Conservation (phyloP, 768 basidiomycete species). For the Tulasnella sp. region DNA sequence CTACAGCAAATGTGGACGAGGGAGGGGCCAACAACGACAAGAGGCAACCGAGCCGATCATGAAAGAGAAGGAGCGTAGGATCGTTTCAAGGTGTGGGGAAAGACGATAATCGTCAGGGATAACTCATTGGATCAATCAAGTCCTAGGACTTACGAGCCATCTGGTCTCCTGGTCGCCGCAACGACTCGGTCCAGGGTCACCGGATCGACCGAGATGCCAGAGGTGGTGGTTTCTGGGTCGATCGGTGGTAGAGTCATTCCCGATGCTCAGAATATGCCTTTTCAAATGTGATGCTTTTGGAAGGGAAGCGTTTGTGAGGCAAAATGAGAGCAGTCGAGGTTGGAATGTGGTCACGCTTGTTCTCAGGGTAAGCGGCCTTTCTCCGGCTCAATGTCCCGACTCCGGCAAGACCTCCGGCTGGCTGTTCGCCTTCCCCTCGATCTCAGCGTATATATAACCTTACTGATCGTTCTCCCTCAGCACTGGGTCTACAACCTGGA, state of each 20-base stretch:
- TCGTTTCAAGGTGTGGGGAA: neutral
- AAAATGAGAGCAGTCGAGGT: neutral
- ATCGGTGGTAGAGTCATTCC: constrained; percentile 61
- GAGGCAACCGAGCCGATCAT: neutral
- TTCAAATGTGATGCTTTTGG: neutral
- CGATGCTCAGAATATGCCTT: neutral
- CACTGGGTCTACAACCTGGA: too few relatives aligned
- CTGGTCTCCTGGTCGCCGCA: constrained; percentile 69
- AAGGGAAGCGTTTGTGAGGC: neutral
- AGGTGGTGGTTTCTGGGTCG: constrained; percentile 55
- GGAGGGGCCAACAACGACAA: neutral
- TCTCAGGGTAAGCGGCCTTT: neutral
- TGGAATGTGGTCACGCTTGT: neutral
- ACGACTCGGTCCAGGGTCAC: constrained; percentile 81
- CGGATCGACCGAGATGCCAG: constrained; percentile 82
- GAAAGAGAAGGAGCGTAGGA: neutral
- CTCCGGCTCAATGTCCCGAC: too few relatives aligned
- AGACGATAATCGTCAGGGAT: neutral
- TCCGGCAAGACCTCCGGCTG: too few relatives aligned
- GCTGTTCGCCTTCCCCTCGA: too few relatives aligned
- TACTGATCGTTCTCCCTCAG: too few relatives aligned
- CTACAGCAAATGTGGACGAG: constrained; percentile 35
- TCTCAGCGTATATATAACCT: too few relatives aligned
- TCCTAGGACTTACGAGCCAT: constrained; percentile 65
- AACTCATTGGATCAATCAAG: neutral